These are phyloP conservation scores for Colletotrichum horii DNA, from an alignment of 2,329 filamentous ascomycete species.

Conservation along the genomic window DNA sequence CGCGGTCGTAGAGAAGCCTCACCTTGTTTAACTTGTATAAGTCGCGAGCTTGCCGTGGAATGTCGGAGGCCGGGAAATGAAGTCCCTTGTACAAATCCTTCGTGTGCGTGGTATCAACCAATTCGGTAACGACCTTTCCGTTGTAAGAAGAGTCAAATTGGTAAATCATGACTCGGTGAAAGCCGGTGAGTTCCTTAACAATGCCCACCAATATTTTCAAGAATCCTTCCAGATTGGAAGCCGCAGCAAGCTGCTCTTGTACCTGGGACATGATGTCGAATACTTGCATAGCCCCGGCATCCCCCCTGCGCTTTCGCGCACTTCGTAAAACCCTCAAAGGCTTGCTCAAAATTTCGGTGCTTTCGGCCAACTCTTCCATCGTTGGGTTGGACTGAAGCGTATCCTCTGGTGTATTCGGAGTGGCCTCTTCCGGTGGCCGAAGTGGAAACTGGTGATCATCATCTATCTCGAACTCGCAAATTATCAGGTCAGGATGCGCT, in stretches of 20 bases:
- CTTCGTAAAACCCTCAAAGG: conserved; percentile 79
- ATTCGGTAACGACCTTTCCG: conserved; percentile 84
- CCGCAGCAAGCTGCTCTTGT: conserved; percentile 81
- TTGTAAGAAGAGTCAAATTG: conserved; percentile 87
- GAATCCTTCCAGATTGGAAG: conserved; percentile 73
- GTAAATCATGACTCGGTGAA: conserved; percentile 92
- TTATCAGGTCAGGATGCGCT: conserved; percentile 70
- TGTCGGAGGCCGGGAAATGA: conserved; percentile 88
- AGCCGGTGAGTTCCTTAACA: conserved; percentile 87
- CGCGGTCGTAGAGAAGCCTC: conserved; percentile 83
- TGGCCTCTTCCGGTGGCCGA: conserved; percentile 63
- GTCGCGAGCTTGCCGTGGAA: conserved; percentile 84
- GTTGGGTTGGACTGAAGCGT: conserved; percentile 77
- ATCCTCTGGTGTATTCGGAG: conserved; percentile 71
- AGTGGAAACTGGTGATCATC: conserved; percentile 75
- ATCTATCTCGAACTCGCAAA: conserved; percentile 90
- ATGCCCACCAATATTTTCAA: conserved; percentile 84
- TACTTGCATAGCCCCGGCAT: conserved; percentile 85
- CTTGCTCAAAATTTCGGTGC: conserved; percentile 76
- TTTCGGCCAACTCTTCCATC: conserved; percentile 74
- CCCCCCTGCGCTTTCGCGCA: conserved; percentile 75
- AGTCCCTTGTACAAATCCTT: conserved; percentile 86
- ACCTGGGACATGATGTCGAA: conserved; percentile 93
- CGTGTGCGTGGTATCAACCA: conserved; percentile 80
- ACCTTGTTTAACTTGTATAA: conserved; percentile 91